Base-by-base conservation (phyloP, 768 basidiomycete genomes). In the Hydnomerulius pinastri region DNA sequence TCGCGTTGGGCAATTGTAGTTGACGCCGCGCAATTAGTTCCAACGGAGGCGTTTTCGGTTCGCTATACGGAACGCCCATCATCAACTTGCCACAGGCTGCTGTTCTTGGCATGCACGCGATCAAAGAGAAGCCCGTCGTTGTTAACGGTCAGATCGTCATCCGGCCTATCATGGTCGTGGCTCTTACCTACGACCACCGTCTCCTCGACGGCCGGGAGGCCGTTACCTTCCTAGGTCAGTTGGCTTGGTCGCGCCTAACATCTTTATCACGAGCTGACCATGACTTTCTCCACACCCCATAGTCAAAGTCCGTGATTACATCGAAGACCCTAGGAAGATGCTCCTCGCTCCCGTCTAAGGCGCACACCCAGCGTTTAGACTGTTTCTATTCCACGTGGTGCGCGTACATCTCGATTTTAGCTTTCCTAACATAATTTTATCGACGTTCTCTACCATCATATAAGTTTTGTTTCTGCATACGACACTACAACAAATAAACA, bases 31-130 rank as follows among this genome's bases (percentile, higher is more conserved):
- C 6, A 7, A 53, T 20, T 55, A 96, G 93, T 70, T 98, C 97
- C 33, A 99, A 99, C 65, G 97, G 96, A 38, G 96, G 96, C 61
- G 96, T 99, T 67, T 99, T 99, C 64, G 96, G 96, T 37, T 96
- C 92, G 42, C 75, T 99, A 42, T 97, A 87, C 63, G 96, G 96
- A 33, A 99, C 96, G n/a, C 96, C 96, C 30, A 99, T 99, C 65
- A 96, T 98, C 74, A 98, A 98, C 77, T 76, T 95, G 38, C 96
- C 95, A 4, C 96, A 98, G 68, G 73, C 93, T 20, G 96, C 94
- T 45, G 93, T 98, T 6, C 83, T 99, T 47, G 95, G 90, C 52
- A 98, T 98, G 92, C 96, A 99, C 71, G 65, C 91, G 18, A 94
- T 97, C 77, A 94, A 93, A 68, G 94, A 96, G 59, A 83, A 79